Conservation (phyloP, 257 asterid genomes). For the Solanum medicagineum region DNA sequence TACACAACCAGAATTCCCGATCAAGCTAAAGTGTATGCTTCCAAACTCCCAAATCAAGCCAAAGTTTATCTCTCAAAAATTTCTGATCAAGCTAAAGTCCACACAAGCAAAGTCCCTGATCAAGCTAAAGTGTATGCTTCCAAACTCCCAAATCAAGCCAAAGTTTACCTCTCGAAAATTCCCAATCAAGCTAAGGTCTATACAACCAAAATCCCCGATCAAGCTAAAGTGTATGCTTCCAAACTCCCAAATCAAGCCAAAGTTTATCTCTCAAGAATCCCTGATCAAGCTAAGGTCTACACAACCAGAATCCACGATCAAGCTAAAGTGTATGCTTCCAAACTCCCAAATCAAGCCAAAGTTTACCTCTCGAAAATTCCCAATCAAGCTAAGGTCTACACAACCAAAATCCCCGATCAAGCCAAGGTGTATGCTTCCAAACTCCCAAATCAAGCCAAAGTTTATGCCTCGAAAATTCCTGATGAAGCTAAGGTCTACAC, state of each 20-base stretch:
- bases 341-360: not conserved
- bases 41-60: not conserved
- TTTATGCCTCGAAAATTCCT: rapidly evolving
- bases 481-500: not conserved
- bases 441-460: not conserved
- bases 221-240: not conserved
- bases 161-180: not conserved
- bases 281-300: not conserved
- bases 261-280: not conserved
- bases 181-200: not conserved
- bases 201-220: not conserved
- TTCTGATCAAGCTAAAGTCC: not conserved
- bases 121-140: not conserved
- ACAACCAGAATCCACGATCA: not conserved
- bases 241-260: too few relatives aligned
- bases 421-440: not conserved
- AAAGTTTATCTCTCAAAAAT: not conserved
- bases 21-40: not conserved
- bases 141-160: not conserved
- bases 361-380: not conserved
- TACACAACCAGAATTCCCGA: not conserved
- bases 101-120: not conserved
- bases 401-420: not conserved
- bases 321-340: not conserved
- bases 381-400: not conserved